Percentiles rank a stretch among this genome's conserved stretches.
phyloP scores from a whole-genome alignment of 257 asterid species.

The Solanum neorickii region DNA sequence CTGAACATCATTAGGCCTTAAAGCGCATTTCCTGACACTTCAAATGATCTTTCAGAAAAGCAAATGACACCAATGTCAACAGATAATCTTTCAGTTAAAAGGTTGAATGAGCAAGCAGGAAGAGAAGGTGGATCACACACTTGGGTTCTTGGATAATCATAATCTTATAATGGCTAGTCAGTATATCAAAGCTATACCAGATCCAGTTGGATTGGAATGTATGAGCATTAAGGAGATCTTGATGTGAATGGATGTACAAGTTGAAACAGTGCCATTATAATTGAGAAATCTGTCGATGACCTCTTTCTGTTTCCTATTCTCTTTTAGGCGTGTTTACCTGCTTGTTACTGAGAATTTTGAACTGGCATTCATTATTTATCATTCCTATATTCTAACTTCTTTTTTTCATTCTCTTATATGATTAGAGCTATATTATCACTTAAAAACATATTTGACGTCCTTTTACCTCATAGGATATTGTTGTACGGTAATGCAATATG shows the following conservation, averaged over 20 bases:
- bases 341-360: not conserved
- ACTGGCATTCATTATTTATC: not conserved
- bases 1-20: not conserved
- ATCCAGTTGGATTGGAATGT: not conserved
- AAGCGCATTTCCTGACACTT: not conserved
- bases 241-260: not conserved
- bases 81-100: not conserved
- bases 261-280: not conserved
- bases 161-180: not conserved
- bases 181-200: not conserved
- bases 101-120: not conserved
- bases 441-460: not conserved
- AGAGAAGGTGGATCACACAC: not conserved
- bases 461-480: not conserved
- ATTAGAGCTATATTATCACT: not conserved
- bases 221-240: not conserved
- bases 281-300: not conserved
- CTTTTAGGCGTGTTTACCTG: not conserved
- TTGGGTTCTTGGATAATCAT: not conserved
- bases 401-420: not conserved
- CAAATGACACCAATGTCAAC: not conserved
- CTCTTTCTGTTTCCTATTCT: not conserved
- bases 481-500: not conserved
- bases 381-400: not conserved
- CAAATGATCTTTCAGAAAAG: not conserved